Evolutionary conservation across 169 alveolate species (phyloP).

Genomic region (Miamiensis avidus): DNA sequence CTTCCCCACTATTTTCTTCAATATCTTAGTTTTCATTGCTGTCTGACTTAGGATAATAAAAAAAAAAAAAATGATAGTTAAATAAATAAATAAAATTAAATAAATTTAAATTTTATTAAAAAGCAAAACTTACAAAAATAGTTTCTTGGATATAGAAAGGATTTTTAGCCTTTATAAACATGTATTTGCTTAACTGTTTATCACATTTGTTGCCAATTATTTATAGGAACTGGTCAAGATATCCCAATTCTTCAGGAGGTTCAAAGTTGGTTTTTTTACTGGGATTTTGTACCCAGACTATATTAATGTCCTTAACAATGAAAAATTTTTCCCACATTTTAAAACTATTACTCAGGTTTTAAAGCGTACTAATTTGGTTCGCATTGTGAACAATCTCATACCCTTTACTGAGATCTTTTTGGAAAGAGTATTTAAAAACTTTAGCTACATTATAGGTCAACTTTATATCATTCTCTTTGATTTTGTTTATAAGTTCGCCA

Average conservation of each 20-base stretch:
- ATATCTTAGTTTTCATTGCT: background rate
- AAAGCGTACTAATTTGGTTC: background rate
- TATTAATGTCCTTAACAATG: background rate
- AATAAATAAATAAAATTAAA: too few species aligned
- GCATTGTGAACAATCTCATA: background rate
- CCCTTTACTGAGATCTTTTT: background rate
- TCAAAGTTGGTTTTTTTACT: background rate
- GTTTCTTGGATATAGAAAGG: background rate
- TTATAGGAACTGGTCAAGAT: too few species aligned
- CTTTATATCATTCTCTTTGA: background rate
- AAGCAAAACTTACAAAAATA: background rate
- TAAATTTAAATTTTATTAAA: too few species aligned
- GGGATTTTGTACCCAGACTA: background rate
- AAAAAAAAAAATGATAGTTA: too few species aligned
- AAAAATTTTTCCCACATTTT: background rate
- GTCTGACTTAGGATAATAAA: too few species aligned
- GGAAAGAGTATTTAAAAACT: background rate
- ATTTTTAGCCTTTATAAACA: background rate
- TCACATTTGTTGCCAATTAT: background rate
- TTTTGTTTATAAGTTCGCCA: background rate
- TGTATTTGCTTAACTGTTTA: background rate
- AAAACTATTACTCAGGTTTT: background rate
- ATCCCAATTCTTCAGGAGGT: background rate
- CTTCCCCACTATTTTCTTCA: background rate
- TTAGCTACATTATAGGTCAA: background rate